Percentiles rank a stretch among this genome's conserved stretches.
phyloP scores from a whole-genome alignment of 73 alveolate genomes.

The Tetrahymena malaccensis region DNA sequence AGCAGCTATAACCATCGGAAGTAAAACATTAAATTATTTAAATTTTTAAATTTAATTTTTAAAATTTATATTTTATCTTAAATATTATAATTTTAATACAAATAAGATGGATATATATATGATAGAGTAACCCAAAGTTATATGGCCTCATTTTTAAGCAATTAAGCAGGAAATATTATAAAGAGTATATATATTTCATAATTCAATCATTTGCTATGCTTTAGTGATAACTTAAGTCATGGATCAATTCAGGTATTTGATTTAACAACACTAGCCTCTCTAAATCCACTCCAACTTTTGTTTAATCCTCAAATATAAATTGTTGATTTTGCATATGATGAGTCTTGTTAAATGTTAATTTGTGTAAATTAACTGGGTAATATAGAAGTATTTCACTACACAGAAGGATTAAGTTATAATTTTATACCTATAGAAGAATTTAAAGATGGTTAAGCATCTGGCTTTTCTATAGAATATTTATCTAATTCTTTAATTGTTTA shows the following conservation, averaged over 20 bases:
- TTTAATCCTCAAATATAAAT: background rate
- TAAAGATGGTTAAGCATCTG: background rate
- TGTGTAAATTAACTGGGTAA: background rate
- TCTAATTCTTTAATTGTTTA: background rate
- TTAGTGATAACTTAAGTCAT: background rate
- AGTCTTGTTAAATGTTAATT: background rate
- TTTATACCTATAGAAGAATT: background rate
- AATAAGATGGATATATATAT: background rate
- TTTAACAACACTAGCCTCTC: background rate
- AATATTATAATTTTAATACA: background rate
- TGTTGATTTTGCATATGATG: background rate
- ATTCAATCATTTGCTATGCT: background rate
- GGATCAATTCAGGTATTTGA: background rate
- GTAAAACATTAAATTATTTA: background rate
- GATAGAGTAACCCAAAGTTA: background rate
- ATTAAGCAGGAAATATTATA: background rate
- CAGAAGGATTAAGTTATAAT: background rate
- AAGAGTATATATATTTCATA: background rate
- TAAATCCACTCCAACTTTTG: background rate
- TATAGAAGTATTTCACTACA: background rate
- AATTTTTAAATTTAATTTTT: too few relatives aligned
- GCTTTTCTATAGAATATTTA: background rate
- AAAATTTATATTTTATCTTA: too few relatives aligned
- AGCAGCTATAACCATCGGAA: background rate
- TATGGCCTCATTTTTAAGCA: background rate